Conservation (phyloP, 257 asterid species). For the Solanum etuberosum region DNA sequence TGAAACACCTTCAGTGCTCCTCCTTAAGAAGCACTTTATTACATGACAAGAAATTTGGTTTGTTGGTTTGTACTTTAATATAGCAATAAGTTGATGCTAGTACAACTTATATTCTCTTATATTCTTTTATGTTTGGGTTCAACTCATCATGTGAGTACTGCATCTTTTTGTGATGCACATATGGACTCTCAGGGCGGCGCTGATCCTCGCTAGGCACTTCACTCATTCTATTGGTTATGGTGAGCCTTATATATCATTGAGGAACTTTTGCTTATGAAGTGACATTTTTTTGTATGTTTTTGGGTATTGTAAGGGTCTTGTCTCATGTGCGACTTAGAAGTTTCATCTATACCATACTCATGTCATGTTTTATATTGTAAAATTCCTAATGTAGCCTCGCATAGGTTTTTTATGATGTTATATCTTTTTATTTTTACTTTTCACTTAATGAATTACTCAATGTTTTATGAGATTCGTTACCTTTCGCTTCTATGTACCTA, state of each 20-base stretch:
- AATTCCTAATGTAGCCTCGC: neutral
- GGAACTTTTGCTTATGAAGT: neutral
- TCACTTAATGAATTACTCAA: neutral
- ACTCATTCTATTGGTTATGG: neutral
- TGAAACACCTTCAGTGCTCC: too few relatives aligned
- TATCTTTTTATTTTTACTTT: neutral
- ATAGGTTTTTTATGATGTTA: neutral
- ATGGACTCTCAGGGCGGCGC: neutral
- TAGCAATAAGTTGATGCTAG: too few relatives aligned
- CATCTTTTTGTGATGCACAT: neutral
- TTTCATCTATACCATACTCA: neutral
- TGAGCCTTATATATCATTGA: neutral
- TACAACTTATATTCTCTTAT: too few relatives aligned
- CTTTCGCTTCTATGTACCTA: neutral
- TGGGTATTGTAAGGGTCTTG: neutral
- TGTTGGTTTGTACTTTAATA: too few relatives aligned
- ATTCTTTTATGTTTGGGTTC: too few relatives aligned
- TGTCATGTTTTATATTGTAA: neutral
- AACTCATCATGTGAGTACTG: neutral
- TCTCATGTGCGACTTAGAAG: neutral
- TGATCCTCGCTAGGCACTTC: neutral
- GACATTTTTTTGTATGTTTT: neutral
- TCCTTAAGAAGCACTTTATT: too few relatives aligned
- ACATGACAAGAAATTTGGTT: too few relatives aligned
- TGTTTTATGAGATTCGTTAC: neutral